Evolutionary conservation across 495 filamentous ascomycete species (phyloP).

Genomic region (Podospora pseudocomata): DNA sequence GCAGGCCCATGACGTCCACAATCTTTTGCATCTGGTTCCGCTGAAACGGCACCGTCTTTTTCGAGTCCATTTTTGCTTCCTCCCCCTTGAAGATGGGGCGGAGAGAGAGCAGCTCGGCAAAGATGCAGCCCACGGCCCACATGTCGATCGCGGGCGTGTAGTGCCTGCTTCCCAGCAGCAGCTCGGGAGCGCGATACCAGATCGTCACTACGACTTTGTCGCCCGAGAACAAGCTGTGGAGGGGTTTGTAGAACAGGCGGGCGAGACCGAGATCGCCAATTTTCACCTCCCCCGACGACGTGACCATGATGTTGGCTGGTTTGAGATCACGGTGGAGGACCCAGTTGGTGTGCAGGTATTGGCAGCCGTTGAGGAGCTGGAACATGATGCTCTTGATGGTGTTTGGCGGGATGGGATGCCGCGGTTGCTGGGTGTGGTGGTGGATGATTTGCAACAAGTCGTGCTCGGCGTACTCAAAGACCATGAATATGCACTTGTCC

Average conservation of each 20-base stretch:
- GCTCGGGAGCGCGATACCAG: conserved; percentile 96
- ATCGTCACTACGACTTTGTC: conserved; percentile 99
- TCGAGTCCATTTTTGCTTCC: conserved; percentile 97
- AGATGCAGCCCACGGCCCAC: conserved; percentile 98
- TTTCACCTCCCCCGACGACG: conserved; percentile 79
- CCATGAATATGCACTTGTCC: conserved; percentile 99
- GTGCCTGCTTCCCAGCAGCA: conserved; percentile 84
- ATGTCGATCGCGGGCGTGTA: conserved; percentile 96
- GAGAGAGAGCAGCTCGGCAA: conserved; percentile 86
- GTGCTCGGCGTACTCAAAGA: conserved; percentile 98
- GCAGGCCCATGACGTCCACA: conserved; percentile 88
- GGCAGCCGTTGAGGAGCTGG: conserved; percentile 87
- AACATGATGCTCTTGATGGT: conserved; percentile 91
- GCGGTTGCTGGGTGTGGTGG: conserved; percentile 84
- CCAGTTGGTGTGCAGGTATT: conserved; percentile 96
- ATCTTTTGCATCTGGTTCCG: conserved; percentile 99
- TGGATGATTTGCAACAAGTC: conserved; percentile 98
- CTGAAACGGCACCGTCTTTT: conserved; percentile 96
- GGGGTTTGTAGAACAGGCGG: conserved; percentile 86
- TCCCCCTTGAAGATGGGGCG: conserved; percentile 98
- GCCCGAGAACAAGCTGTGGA: conserved; percentile 84
- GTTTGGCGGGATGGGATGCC: conserved; percentile 79
- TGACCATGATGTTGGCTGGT: conserved; percentile 98
- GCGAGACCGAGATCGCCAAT: conserved; percentile 93
- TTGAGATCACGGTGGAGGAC: conserved; percentile 96